These are phyloP conservation scores for Odontarrhena argentea DNA, from an alignment of 345 rosid genomes.

Conservation along the genomic window DNA sequence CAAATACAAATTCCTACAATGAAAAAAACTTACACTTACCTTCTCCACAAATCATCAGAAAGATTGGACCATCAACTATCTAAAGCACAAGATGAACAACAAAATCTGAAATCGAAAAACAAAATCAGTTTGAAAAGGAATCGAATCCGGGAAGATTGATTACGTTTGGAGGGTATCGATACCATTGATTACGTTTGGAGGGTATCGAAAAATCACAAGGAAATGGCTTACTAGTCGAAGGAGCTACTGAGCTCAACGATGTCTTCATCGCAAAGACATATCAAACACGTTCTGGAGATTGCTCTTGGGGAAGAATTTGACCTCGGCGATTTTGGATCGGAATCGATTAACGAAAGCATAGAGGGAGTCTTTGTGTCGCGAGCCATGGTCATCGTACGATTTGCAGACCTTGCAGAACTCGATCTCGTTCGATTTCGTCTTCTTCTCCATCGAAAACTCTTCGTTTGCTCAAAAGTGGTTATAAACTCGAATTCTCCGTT, in stretches of 20 bases:
- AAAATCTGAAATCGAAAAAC: no score
- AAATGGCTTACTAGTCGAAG: constrained; percentile 61
- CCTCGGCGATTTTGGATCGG: constrained; percentile 58
- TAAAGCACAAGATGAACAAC: no score
- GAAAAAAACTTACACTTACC: no score
- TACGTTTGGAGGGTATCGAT: no score
- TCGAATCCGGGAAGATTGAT: no score
- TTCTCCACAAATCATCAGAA: no score
- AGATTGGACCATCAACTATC: no score
- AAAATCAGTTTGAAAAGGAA: no score
- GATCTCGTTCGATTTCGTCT: constrained; percentile 40
- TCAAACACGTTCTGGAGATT: constrained; percentile 70
- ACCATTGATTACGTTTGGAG: no score
- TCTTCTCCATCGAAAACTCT: constrained; percentile 7
- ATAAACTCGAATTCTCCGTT: no score
- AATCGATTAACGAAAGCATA: constrained; percentile 60
- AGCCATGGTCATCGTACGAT: constrained; percentile 70
- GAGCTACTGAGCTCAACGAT: constrained; percentile 62
- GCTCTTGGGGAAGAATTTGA: constrained; percentile 64
- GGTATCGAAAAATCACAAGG: not conserved
- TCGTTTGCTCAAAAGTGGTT: not conserved
- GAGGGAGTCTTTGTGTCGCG: constrained; percentile 65
- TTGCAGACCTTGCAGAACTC: constrained; percentile 80
- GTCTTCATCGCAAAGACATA: constrained; percentile 78
- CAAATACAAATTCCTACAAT: no score